Evolutionary conservation across 2,329 filamentous ascomycete genomes (phyloP).

Genomic region (Aspergillus bombycis): DNA sequence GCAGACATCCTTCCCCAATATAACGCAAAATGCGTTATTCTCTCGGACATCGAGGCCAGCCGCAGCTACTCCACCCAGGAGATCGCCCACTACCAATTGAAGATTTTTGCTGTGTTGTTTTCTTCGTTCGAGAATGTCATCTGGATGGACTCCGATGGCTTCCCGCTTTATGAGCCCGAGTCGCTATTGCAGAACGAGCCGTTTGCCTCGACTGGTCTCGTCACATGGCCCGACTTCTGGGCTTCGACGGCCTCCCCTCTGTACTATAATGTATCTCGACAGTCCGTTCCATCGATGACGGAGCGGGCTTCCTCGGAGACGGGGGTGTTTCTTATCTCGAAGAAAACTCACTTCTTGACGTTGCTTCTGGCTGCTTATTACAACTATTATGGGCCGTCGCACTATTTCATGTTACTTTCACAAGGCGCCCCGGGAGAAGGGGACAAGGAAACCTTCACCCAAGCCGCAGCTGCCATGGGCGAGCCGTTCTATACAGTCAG

Average conservation of each 20-base stretch:
- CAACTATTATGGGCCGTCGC: constrained; percentile 39
- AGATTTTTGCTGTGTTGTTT: constrained; percentile 60
- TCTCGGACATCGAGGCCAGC: constrained; percentile 49
- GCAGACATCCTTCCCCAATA: constrained; percentile 43
- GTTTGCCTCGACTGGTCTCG: constrained; percentile 55
- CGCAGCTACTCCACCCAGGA: constrained; percentile 11
- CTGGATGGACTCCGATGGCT: constrained; percentile 62
- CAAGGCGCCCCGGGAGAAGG: constrained; percentile 44
- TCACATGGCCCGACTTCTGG: constrained; percentile 61
- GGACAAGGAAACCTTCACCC: constrained; percentile 44
- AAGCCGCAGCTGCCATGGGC: constrained; percentile 37
- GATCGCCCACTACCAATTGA: constrained; percentile 55
- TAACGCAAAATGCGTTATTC: constrained; percentile 46
- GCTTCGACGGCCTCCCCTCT: constrained; percentile 46
- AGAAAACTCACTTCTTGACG: constrained; percentile 37
- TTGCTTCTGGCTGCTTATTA: constrained; percentile 42
- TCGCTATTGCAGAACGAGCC: constrained; percentile 54
- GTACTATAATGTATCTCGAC: constrained; percentile 46
- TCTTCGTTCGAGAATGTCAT: constrained; percentile 63
- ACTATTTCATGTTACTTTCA: constrained; percentile 42
- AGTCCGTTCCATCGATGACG: constrained; percentile 36
- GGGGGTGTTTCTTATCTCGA: constrained; percentile 40
- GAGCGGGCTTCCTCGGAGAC: constrained; percentile 41
- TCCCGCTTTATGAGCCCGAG: constrained; percentile 52
- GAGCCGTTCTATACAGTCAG: constrained; percentile 41